These are phyloP conservation scores for Gentiana straminea DNA, from an alignment of 257 asterid species.

Conservation along the genomic window DNA sequence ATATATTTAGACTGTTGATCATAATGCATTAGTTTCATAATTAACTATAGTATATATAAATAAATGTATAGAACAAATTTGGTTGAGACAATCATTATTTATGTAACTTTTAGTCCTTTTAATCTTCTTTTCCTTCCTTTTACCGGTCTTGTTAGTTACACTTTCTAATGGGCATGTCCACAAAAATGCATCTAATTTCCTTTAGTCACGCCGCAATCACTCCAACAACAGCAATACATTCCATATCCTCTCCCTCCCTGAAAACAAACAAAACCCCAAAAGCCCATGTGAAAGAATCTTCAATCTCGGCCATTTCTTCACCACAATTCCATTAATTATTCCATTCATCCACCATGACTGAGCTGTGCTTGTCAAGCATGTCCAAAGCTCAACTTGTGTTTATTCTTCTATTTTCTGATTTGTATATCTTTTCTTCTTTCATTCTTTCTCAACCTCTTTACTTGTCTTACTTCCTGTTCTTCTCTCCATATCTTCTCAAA, in stretches of 20 bases:
- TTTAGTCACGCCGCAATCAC: conserved; percentile 69
- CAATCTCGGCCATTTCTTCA: conserved; percentile 29
- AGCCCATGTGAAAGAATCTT: conserved; percentile 8
- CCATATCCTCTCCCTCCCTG: conserved; percentile 5
- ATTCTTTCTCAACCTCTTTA: conserved; percentile 56
- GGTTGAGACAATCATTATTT: too few relatives aligned
- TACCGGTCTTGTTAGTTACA: neutral
- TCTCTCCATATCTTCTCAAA: conserved; percentile 47
- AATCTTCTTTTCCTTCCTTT: conserved; percentile 7
- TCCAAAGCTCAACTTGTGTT: conserved; percentile 21
- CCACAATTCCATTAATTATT: conserved; percentile 28
- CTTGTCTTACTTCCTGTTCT: conserved; percentile 50
- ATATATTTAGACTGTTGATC: too few relatives aligned
- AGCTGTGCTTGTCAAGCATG: conserved; percentile 22
- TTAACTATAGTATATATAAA: too few relatives aligned
- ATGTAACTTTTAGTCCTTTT: too few relatives aligned
- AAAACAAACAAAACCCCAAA: neutral
- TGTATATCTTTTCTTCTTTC: conserved; percentile 21
- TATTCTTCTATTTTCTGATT: conserved; percentile 28
- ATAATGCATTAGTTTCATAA: too few relatives aligned
- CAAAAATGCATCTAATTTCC: conserved; percentile 19
- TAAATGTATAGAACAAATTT: too few relatives aligned
- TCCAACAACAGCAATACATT: conserved; percentile 12
- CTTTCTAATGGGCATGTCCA: neutral
- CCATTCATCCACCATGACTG: conserved; percentile 29